Evolutionary conservation across 129 eudicot genomes (phyloP).

Genomic region (Flaveria ramosissima): DNA sequence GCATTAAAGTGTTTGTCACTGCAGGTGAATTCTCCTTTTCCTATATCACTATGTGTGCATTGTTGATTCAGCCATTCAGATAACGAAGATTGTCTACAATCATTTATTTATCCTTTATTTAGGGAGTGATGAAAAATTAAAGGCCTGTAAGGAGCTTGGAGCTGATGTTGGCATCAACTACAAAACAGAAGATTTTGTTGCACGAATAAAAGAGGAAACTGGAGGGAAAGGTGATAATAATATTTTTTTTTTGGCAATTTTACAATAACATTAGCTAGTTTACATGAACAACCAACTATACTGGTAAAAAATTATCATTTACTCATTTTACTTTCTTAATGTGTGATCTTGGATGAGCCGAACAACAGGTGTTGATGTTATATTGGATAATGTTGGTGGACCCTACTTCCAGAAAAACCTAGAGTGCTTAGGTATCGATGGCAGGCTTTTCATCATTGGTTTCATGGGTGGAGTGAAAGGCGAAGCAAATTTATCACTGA

Average conservation of each 20-base stretch:
- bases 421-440: constrained; percentile 77
- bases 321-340: not conserved
- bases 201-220: constrained; percentile 95
- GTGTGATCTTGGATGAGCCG: constrained; percentile 15
- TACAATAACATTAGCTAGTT: constrained; percentile 15
- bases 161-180: constrained; percentile 96
- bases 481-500: constrained; percentile 51
- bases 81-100: not conserved
- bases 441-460: constrained; percentile 96
- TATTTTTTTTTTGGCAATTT: not conserved
- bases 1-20: constrained; percentile 78
- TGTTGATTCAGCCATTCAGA: constrained; percentile 6
- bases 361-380: constrained; percentile 84
- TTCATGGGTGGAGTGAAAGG: constrained; percentile 77
- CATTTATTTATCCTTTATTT: not conserved
- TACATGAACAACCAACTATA: not conserved
- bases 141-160: constrained; percentile 87
- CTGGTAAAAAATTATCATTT: not conserved
- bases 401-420: constrained; percentile 71
- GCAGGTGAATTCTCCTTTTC: constrained; percentile 57
- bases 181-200: constrained; percentile 93
- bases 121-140: constrained; percentile 91
- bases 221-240: constrained; percentile 71
- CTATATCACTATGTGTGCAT: not conserved
- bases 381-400: constrained; percentile 83